Base-by-base conservation (phyloP, 2,329 filamentous ascomycete species). In the Penicillium thymicola region DNA sequence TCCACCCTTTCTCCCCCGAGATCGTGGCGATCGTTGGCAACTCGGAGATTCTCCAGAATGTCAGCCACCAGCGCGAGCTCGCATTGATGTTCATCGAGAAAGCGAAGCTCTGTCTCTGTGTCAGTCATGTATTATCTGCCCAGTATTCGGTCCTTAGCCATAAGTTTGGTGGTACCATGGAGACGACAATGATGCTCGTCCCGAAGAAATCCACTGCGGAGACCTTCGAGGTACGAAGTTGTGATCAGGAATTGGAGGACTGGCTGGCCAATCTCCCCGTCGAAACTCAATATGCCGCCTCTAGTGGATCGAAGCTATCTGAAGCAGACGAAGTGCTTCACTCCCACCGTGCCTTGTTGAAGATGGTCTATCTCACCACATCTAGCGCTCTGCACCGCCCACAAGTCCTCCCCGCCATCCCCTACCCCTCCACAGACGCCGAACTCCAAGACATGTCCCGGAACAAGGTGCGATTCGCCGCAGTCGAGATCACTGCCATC, bases 351-450 rank as follows among this genome's bases (percentile, higher is more conserved):
- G 90, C 89, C n/a, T 80, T 97, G 21, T 79, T 97, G 36, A 91
- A 96, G 73, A 95, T 97, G 88, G 86, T 96, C 2, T 96, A 95
- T 74, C 89, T 92, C 72, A 95, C 93, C 2, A 95, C 92, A 0
- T 82, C 95, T 18, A 96, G 91, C 51, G 93, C 93, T 3, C 81
- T 97, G 18, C 92, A 97, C 72, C 87, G 93, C 30, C 93, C 93
- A 2, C 92, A 96, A 63, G 93, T 97, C 57, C 82, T 96, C 40
- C 91, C 92, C 0, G 88, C 88, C 0, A 85, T 85, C 13, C 85
- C 88, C 11, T 74, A 74, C 40, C 78, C 79, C 8, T 76, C 75
- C 4, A 76, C 79, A 16, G 85, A 85, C 36, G 82, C 85, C 11
- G 87, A 92, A 63, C 79, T 92, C 14, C 89, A 96, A 68, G 90